Base-by-base conservation (phyloP, 495 filamentous ascomycete genomes). In the Neurospora sp. region DNA sequence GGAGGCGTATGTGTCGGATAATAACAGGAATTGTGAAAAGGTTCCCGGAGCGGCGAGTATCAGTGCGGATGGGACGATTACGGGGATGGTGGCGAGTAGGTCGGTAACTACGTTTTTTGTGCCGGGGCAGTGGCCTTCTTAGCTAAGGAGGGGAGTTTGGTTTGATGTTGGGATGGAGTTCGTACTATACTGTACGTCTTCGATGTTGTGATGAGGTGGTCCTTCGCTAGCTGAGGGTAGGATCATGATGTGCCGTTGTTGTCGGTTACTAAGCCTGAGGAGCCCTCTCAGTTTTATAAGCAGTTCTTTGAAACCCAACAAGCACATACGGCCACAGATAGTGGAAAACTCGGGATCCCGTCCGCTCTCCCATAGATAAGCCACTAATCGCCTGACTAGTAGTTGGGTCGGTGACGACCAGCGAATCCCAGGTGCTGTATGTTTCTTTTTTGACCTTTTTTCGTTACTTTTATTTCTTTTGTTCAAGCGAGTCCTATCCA, bases 341-440 rank as follows among this genome's bases (percentile, higher is more conserved):
- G 35, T 35, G 35, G 4, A 35, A 35, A 35, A 35, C 31, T 31
- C 31, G 31, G 31, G 31, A 31, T 31, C 31, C 31, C 31, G 31
- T 31, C 31, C 31, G 31, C 31, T 31, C 27, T 31, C 27, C 27
- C 27, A 31, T 31, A 80, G 80, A 80, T 77, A 82, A 82, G 22
- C 73, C 0, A n/a, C 1, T 3, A 3, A 44, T 20, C 22, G 78
- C 78, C 73, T 71, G 76, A 81, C 73, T 76, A 84, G 83, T 83
- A 85, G 79, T 81, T 81, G 81, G 82, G 82, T 83, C 77, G 81
- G 76, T 81, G 74, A 80, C 79, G 72, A 80, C 74, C 73, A 77
- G 76, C 68, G 82, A 82, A 83, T 82, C 77, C 81, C 75, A 74
- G 77, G 81, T 83, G 82, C 80, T 83, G 79, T 83, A 83, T 81